Evolutionary conservation across 106 monocot species (phyloP), one percentile per base, ranked within the genome.

Genomic region (Allium sativum): DNA sequence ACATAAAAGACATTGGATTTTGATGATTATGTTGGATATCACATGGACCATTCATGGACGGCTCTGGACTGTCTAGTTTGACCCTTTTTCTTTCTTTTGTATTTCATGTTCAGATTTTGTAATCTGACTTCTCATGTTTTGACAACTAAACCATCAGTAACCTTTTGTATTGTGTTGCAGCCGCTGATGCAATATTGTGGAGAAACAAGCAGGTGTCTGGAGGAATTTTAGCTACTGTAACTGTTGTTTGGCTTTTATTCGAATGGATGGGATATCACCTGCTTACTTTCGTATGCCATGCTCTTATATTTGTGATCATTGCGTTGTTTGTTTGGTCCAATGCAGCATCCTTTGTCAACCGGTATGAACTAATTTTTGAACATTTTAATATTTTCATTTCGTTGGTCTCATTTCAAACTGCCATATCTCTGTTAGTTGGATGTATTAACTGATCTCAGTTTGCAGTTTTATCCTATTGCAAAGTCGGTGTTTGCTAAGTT

Each of bases 191-290:
- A 9, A 68, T 89, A 17, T 60, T 84, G 40, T 84, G 89, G 89
- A 81, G 81, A 66, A 84, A 89, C 64, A 89, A 84, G 65, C 74
- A 76, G 68, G 57, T 66, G 13, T 79, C 89, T 19, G 81, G 73
- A 0, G 43, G 76, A 68, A 89, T 89, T 44, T 53, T 84, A 54
- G 79, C 65, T 58, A 65, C 71, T 67, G 81, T 67, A 14, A 89
- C 84, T 41, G 42, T 89, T 55, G 51, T 84, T 46, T 89, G 89
- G 89, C 61, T 89, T 71, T 74, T 89, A 21, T 84, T 89, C 68
- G 84, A 84, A 70, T 84, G 89, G 64, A 70, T 79, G 55, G 76
- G 77, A 14, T 89, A 84, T 71, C 81, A 84, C 52, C 56, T 84
- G 11, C 73, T 89, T 40, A 78, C 84, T 40, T 71, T 89, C 55